Evolutionary conservation across 2,329 filamentous ascomycete genomes (phyloP).

Genomic region (Pseudogymnoascus sp.): DNA sequence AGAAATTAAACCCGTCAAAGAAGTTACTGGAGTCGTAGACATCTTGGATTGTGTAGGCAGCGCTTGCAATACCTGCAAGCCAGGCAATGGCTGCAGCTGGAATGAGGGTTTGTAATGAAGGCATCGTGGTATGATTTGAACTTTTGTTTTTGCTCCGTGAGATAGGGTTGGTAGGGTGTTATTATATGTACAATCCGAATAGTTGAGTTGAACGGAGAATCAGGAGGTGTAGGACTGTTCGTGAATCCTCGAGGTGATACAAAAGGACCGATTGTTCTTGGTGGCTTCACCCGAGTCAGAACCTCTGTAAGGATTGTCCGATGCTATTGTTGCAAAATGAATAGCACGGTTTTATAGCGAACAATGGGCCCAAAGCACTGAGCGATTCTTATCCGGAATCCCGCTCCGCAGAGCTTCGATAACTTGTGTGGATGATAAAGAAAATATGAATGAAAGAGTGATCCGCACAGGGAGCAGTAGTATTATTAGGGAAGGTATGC

Average conservation of each 20-base stretch:
- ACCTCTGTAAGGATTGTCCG: background rate
- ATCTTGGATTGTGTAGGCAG: constrained; percentile 35
- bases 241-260: background rate
- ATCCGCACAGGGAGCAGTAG: background rate
- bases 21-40: constrained; percentile 39
- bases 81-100: background rate
- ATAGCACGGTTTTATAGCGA: background rate
- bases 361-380: background rate
- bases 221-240: background rate
- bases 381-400: background rate
- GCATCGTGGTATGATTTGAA: background rate
- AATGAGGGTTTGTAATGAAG: background rate
- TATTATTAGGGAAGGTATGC: constrained; percentile 1
- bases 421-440: background rate
- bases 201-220: background rate
- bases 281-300: background rate
- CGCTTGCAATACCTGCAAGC: constrained; percentile 20
- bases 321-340: background rate
- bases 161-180: background rate
- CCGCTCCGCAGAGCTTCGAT: background rate
- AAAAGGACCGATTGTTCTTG: constrained; percentile 6
- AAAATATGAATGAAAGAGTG: background rate
- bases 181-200: background rate
- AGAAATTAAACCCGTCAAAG: constrained; percentile 47
- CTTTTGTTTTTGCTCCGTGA: background rate